Conservation (phyloP, 2,329 filamentous ascomycete genomes). For the Plenodomus tracheiphilus region DNA sequence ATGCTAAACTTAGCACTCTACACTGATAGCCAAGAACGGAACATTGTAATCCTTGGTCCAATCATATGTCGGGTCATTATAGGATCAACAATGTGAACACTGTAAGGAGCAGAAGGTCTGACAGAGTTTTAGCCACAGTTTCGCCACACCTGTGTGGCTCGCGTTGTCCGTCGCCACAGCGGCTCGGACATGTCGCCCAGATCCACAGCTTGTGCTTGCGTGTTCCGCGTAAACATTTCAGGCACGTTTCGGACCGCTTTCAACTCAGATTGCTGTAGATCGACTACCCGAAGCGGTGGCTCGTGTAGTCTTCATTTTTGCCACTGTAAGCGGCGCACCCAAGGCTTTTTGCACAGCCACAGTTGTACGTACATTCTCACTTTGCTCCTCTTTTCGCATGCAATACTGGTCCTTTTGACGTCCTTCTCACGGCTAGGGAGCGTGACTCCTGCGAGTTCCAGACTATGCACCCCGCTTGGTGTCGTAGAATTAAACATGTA, state of each 20-base stretch:
- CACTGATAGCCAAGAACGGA: neutral
- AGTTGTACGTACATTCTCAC: constrained; percentile 2
- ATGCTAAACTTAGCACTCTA: neutral
- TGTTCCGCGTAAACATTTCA: neutral
- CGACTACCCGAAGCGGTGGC: neutral
- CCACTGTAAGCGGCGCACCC: neutral
- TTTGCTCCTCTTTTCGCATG: constrained; percentile 5
- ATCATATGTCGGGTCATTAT: neutral
- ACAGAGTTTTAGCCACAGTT: neutral
- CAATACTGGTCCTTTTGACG: constrained; percentile 1
- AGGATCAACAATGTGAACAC: neutral
- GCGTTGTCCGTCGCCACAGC: neutral
- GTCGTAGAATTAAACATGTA: neutral
- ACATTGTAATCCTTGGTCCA: neutral
- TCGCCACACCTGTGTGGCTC: neutral
- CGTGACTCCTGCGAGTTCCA: neutral
- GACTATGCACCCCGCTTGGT: constrained; percentile 4
- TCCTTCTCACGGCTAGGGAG: neutral
- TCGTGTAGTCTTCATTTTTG: neutral
- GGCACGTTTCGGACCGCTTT: too few relatives aligned
- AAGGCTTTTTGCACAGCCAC: constrained; percentile 6
- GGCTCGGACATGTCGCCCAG: neutral
- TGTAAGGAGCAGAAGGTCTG: neutral
- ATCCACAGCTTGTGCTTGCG: neutral
- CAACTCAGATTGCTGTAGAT: neutral